Evolutionary conservation across 805 yeast species (phyloP), one percentile per base, ranked within the genome.

Genomic region (Yamadazyma ubonensis): DNA sequence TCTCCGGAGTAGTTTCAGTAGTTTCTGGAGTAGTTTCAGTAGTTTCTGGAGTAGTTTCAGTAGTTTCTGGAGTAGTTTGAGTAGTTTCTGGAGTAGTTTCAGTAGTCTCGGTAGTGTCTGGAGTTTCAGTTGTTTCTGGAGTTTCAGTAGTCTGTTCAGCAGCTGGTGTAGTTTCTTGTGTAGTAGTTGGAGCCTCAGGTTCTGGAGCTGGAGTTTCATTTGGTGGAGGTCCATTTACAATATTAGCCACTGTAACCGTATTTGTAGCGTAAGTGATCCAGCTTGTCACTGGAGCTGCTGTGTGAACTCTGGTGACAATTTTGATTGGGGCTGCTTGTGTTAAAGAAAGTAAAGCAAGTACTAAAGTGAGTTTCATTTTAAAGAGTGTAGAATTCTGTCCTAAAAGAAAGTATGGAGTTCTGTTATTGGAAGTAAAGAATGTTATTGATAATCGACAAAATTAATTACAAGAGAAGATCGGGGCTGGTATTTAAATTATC

Each of bases 201-300:
- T 50, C 28, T 14, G 47, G 37, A 25, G 46, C 26, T 17, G 35
- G 36, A 28, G 47, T 18, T 11, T 26, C 26, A 12, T 50, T 15
- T 21, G 52, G 41, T 21, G 50, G 36, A 11, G 61, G 63, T 6
- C 50, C 55, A 31, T 37, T 38, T 2, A 50, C 51, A 6, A 54
- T 52, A 6, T 36, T 39, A 15, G 52, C 43, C 3, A 38, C 43
- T 14, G 57, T 43, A 2, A 31, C 34, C 4, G 59, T 54, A 15
- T 41, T 42, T 6, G 54, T 47, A 12, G 59, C 55, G 31, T 42
- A 42, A 10, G 61, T 56, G 15, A 48, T 40, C 54, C 51, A 48
- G 6, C 46, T 43, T 9, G 66, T 60, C 16, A 52, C 57, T 17
- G 61, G 50, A 10, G 58, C 49, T 27, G 64, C 65, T 12, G 65